Evolutionary conservation across 2,329 filamentous ascomycete genomes (phyloP), one percentile per base, ranked within the genome.

Genomic region (Onygena corvina): DNA sequence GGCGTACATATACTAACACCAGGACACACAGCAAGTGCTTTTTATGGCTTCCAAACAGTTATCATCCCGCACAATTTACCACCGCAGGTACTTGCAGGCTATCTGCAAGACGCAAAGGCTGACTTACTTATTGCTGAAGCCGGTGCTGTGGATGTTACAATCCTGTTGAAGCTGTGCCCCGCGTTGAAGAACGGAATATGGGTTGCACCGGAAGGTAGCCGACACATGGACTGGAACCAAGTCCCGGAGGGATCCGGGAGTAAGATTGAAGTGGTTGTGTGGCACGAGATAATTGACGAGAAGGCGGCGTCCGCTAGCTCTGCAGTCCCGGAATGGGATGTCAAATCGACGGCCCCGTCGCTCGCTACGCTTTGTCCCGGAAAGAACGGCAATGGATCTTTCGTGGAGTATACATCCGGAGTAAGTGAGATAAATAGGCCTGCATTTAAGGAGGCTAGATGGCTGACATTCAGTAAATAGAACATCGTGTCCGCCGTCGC

Each of bases 161-260:
- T 76, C 31, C 76, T 94, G 9, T 76, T 80, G 47, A 78, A 81
- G 59, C 75, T 73, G 48, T 87, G 85, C 59, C 75, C 81, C 3
- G 75, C 76, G 31, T 74, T 98, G 40, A 81, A 81, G 53, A 80
- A 88, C 57, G 75, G 94, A 27, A 77, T 95, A 58, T 96, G 89
- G 86, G 89, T 95, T 9, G 87, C 93, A 3, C 90, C 95, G 59
- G 79, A 87, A 60, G 87, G 87, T 35, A 95, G 82, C 70, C 79
- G 80, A 58, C 90, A 96, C 63, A 84, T 98, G 76, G 89, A 94
- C 67, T 98, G 90, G 89, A 89, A 86, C 58, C 86, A 90, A 62
- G 79, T 89, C 1, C 88, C 89, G 8, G 77, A 83, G 60, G 83
- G 84, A 47, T 81, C 83, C 50, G 83, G 83, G 12, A 78, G 83